phyloP scores from a whole-genome alignment of 306 rosid species.

The Cicer bijugum region DNA sequence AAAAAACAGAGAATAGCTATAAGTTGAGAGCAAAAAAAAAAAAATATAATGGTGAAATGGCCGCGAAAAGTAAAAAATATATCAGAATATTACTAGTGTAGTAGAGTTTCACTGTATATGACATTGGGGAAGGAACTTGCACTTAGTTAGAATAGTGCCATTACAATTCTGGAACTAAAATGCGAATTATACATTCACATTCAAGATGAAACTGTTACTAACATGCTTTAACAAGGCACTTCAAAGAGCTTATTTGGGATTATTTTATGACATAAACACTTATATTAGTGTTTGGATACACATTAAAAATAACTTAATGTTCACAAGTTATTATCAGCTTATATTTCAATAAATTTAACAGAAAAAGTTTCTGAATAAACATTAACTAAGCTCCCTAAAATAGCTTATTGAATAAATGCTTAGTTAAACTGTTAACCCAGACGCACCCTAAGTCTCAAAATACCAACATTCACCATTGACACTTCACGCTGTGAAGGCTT shows the following conservation, averaged over 20 bases:
- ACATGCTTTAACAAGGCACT: background rate
- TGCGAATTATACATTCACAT: background rate
- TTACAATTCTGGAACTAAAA: slow-evolving; percentile 28
- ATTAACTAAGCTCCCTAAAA: background rate
- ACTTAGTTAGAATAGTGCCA: slow-evolving; percentile 2
- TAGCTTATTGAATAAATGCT: background rate
- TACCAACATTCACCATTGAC: background rate
- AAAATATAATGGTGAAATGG: background rate
- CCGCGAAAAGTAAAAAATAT: background rate
- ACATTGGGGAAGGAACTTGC: slow-evolving; percentile 3
- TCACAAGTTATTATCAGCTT: background rate
- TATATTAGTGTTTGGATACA: background rate
- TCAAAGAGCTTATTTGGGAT: background rate
- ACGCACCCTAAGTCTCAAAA: background rate
- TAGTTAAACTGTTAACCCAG: background rate
- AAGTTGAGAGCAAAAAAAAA: background rate
- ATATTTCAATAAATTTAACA: background rate
- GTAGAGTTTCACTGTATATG: background rate
- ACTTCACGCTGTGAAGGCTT: background rate
- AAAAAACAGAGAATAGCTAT: background rate
- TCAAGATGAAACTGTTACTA: background rate
- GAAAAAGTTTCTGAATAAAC: background rate
- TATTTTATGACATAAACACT: background rate
- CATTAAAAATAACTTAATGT: background rate
- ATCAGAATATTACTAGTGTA: background rate